phyloP scores from a whole-genome alignment of 768 basidiomycete species.

The Lenzites betulinus region DNA sequence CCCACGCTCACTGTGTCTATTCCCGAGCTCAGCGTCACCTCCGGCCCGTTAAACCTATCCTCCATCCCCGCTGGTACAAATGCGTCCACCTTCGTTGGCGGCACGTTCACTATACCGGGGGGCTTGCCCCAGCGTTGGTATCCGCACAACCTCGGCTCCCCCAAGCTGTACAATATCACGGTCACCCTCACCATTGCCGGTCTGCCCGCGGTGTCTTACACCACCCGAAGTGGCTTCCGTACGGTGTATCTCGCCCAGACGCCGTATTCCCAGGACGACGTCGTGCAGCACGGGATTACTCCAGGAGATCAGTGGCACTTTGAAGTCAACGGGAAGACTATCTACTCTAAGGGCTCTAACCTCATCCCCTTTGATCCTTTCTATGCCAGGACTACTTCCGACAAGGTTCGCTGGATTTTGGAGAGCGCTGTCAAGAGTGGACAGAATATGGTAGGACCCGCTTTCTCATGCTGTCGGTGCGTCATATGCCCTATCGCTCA shows the following conservation, averaged over 20 bases:
- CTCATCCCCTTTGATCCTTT: slow-evolving; percentile 64
- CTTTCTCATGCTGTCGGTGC: not conserved
- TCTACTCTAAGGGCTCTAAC: slow-evolving; percentile 57
- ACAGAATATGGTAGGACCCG: slow-evolving; percentile 55
- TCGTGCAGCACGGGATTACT: slow-evolving; percentile 49
- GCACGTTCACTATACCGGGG: slow-evolving; percentile 48
- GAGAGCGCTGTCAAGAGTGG: slow-evolving; percentile 55
- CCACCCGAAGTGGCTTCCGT: slow-evolving; percentile 54
- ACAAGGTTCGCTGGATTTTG: slow-evolving; percentile 54
- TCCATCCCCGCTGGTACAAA: slow-evolving; percentile 28
- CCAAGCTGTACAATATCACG: slow-evolving; percentile 54
- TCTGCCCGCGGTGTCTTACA: slow-evolving; percentile 31
- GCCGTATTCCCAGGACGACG: slow-evolving; percentile 47
- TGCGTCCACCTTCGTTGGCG: slow-evolving; percentile 44
- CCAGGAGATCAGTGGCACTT: slow-evolving; percentile 65
- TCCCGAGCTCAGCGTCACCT: slow-evolving; percentile 47
- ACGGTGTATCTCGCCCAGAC: slow-evolving; percentile 55
- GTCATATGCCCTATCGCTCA: no score
- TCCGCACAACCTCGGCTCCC: slow-evolving; percentile 54
- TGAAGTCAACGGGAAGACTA: slow-evolving; percentile 56
- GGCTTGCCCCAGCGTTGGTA: slow-evolving; percentile 52
- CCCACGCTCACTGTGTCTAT: slow-evolving; percentile 46
- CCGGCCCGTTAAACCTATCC: slow-evolving; percentile 34
- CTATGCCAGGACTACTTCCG: slow-evolving; percentile 50
- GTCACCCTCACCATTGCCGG: slow-evolving; percentile 37